A percentile compares a stretch with the other conserved stretches of the same genome.
These are phyloP conservation scores for Zygotorulaspora florentina DNA, from an alignment of 805 yeast species.

Conservation along the genomic window DNA sequence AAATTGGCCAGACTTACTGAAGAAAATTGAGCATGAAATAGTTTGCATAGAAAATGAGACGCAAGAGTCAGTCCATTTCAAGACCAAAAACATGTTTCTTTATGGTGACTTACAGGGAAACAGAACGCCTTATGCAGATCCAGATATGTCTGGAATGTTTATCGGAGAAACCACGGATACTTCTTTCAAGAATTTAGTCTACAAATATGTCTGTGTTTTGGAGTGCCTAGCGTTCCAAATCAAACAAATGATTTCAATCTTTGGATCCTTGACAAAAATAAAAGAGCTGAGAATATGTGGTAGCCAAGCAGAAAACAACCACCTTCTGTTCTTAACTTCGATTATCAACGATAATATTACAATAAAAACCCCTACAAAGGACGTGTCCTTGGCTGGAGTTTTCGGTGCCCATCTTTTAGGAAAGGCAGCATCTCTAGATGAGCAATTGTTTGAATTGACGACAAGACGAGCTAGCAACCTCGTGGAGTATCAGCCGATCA, in stretches of 20 bases:
- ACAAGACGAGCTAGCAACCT: background rate
- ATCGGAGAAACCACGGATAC: slow-evolving; percentile 45
- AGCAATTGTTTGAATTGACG: slow-evolving; percentile 5
- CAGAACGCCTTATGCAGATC: slow-evolving; percentile 52
- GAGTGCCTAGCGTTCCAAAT: slow-evolving; percentile 54
- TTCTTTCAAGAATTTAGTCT: slow-evolving; percentile 35
- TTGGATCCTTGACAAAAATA: slow-evolving; percentile 24
- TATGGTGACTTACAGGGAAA: slow-evolving; percentile 59
- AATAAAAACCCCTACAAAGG: slow-evolving; percentile 13
- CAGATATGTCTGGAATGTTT: slow-evolving; percentile 44
- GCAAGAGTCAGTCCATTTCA: slow-evolving; percentile 23
- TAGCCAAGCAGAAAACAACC: slow-evolving; percentile 47
- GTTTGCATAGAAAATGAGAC: slow-evolving; percentile 11
- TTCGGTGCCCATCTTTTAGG: slow-evolving; percentile 24
- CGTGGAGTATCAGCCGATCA: background rate
- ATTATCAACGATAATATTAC: slow-evolving; percentile 18
- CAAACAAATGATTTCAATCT: slow-evolving; percentile 37
- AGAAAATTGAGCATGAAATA: slow-evolving; percentile 22
- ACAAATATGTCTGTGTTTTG: slow-evolving; percentile 43
- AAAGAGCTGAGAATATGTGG: slow-evolving; percentile 45
- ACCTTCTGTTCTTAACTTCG: slow-evolving; percentile 38
- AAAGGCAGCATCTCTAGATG: slow-evolving; percentile 11
- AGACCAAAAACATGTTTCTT: slow-evolving; percentile 39
- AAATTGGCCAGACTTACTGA: slow-evolving; percentile 18
- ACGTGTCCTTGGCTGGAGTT: slow-evolving; percentile 20